Evolutionary conservation across 2,329 filamentous ascomycete species (phyloP).

Genomic region (Harringtonia lauricola): DNA sequence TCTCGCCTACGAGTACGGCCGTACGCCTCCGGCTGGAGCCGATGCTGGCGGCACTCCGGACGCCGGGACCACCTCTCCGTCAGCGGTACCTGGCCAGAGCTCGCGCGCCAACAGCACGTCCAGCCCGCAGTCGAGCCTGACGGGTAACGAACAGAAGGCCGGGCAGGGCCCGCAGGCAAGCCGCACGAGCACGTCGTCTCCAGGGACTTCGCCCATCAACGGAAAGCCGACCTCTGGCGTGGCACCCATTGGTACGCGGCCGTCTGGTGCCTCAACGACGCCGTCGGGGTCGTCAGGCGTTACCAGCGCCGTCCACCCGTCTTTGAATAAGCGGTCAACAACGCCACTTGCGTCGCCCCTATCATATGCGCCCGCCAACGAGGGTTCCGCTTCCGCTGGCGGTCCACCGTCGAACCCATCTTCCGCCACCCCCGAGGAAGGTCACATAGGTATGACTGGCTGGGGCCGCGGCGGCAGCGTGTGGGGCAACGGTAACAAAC

Average conservation of each 20-base stretch:
- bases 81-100: slow-evolving; percentile 39
- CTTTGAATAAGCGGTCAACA: slow-evolving; percentile 70
- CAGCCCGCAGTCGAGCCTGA: slow-evolving; percentile 63
- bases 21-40: slow-evolving; percentile 24
- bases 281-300: slow-evolving; percentile 15
- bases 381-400: slow-evolving; percentile 27
- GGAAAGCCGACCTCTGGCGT: slow-evolving; percentile 51
- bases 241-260: slow-evolving; percentile 88
- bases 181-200: slow-evolving; percentile 78
- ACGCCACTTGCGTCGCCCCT: slow-evolving; percentile 88
- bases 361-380: slow-evolving; percentile 42
- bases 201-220: slow-evolving; percentile 63
- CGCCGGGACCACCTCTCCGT: slow-evolving; percentile 26
- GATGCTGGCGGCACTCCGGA: slow-evolving; percentile 13
- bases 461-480: slow-evolving; percentile 71
- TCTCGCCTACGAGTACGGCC: slow-evolving; percentile 57
- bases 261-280: slow-evolving; percentile 44
- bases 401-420: slow-evolving; percentile 41
- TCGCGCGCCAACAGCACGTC: slow-evolving; percentile 75
- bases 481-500: slow-evolving; percentile 76
- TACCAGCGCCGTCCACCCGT: slow-evolving; percentile 42
- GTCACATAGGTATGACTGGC: slow-evolving; percentile 35
- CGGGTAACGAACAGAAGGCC: slow-evolving; percentile 33
- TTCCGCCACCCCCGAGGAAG: slow-evolving; percentile 28
- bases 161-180: slow-evolving; percentile 52